phyloP scores from a whole-genome alignment of 805 yeast species.

The Candida suzukii region DNA sequence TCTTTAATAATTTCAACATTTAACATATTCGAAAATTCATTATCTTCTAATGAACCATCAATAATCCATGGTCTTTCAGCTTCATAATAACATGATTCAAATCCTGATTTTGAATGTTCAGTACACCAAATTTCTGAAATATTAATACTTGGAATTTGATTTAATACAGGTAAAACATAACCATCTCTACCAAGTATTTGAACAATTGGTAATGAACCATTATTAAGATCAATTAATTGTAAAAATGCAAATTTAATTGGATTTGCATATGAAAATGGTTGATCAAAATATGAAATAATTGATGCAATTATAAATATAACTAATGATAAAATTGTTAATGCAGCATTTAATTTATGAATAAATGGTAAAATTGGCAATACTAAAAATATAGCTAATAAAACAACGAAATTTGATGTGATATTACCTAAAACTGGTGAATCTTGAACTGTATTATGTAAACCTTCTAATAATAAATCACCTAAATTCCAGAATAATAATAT shows the following conservation, averaged over 20 bases:
- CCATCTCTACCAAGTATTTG: slow-evolving; percentile 46
- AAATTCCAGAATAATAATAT: slow-evolving; percentile 46
- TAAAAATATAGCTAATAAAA: slow-evolving; percentile 29
- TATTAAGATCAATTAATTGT: slow-evolving; percentile 47
- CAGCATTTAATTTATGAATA: slow-evolving; percentile 55
- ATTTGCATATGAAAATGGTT: slow-evolving; percentile 52
- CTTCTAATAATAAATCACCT: slow-evolving; percentile 54
- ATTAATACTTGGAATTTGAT: slow-evolving; percentile 62
- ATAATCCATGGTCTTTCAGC: slow-evolving; percentile 42
- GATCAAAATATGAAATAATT: slow-evolving; percentile 28
- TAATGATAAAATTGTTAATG: slow-evolving; percentile 38
- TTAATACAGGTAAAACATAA: slow-evolving; percentile 37
- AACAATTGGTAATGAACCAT: slow-evolving; percentile 30
- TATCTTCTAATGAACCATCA: slow-evolving; percentile 27
- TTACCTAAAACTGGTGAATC: slow-evolving; percentile 46
- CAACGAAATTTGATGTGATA: slow-evolving; percentile 28
- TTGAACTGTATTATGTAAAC: slow-evolving; percentile 62
- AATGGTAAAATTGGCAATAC: slow-evolving; percentile 58
- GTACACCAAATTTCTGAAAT: slow-evolving; percentile 27
- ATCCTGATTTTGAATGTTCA: slow-evolving; percentile 32
- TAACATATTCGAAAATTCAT: slow-evolving; percentile 36
- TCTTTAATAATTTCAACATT: slow-evolving; percentile 43
- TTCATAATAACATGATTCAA: slow-evolving; percentile 45
- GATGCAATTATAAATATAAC: slow-evolving; percentile 32
- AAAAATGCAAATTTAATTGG: slow-evolving; percentile 72